These are phyloP conservation scores for Penicillium egyptiacum DNA, from an alignment of 495 filamentous ascomycete species.

Conservation along the genomic window DNA sequence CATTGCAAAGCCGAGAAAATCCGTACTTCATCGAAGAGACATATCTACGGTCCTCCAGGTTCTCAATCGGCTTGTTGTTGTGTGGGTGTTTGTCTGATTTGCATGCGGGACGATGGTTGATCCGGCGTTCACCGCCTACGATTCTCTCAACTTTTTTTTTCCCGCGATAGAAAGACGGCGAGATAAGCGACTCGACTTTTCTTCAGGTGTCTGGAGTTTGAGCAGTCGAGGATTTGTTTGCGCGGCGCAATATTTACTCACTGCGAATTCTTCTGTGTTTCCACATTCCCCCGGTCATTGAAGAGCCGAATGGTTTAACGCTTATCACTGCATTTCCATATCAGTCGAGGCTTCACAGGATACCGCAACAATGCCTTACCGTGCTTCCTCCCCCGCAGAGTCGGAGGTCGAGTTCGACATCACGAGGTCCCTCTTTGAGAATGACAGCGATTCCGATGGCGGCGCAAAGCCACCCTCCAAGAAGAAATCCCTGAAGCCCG, in stretches of 20 bases:
- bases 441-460: constrained; percentile 52
- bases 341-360: constrained; percentile 14
- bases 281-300: not conserved
- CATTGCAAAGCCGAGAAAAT: too few species aligned
- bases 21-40: too few species aligned
- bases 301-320: constrained; percentile 8
- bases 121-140: constrained; percentile 40
- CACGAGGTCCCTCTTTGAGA: constrained; percentile 69
- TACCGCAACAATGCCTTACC: constrained; percentile 49
- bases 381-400: constrained; percentile 73
- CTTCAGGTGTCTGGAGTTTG: constrained; percentile 15
- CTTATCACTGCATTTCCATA: constrained; percentile 17
- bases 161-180: constrained; percentile 26
- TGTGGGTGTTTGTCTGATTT: constrained; percentile 43
- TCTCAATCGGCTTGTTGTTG: too few species aligned
- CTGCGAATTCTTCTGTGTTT: not conserved
- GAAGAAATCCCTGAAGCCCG: constrained; percentile 35
- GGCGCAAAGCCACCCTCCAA: constrained; percentile 28
- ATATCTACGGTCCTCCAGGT: too few species aligned
- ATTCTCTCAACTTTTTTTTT: constrained; percentile 32
- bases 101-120: constrained; percentile 30
- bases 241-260: not conserved
- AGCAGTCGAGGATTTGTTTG: constrained; percentile 1
- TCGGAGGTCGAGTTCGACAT: constrained; percentile 96
- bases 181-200: constrained; percentile 16